phyloP scores from a whole-genome alignment of 169 alveolate genomes.

The Perkinsus marinus region DNA sequence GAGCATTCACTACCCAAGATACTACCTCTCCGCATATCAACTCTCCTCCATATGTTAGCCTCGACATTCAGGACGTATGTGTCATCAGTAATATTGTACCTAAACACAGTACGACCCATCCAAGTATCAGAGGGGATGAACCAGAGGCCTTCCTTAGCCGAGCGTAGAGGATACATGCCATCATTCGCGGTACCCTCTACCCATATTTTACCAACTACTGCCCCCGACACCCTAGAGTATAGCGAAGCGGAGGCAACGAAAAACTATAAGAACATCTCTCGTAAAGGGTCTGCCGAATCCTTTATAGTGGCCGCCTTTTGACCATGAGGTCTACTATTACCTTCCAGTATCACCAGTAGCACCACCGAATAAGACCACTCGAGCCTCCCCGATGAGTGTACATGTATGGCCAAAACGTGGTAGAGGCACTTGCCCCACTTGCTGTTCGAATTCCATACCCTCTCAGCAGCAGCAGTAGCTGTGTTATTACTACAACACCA shows the following conservation, averaged over 20 bases:
- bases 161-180: too few relatives aligned
- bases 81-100: slow-evolving; percentile 90
- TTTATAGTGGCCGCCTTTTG: too few relatives aligned
- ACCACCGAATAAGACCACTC: slow-evolving; percentile 81
- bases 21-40: slow-evolving; percentile 50
- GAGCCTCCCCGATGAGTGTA: slow-evolving; percentile 73
- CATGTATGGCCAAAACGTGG: slow-evolving; percentile 96
- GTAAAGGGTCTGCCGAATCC: too few relatives aligned
- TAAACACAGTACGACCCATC: neutral
- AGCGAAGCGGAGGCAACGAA: too few relatives aligned
- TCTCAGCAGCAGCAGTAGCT: too few relatives aligned
- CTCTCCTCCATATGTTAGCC: slow-evolving; percentile 68
- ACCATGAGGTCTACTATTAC: neutral
- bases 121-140: neutral
- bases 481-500: neutral
- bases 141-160: too few relatives aligned
- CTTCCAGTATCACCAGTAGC: slow-evolving; percentile 73
- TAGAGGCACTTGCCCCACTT: slow-evolving; percentile 77
- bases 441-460: neutral
- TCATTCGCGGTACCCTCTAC: too few relatives aligned
- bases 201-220: too few relatives aligned
- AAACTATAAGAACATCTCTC: too few relatives aligned
- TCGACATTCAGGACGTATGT: slow-evolving; percentile 70
- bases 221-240: too few relatives aligned
- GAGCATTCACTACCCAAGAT: neutral